Evolutionary conservation across 257 asterid genomes (phyloP).

Genomic region (Ophiorrhiza pumila): DNA sequence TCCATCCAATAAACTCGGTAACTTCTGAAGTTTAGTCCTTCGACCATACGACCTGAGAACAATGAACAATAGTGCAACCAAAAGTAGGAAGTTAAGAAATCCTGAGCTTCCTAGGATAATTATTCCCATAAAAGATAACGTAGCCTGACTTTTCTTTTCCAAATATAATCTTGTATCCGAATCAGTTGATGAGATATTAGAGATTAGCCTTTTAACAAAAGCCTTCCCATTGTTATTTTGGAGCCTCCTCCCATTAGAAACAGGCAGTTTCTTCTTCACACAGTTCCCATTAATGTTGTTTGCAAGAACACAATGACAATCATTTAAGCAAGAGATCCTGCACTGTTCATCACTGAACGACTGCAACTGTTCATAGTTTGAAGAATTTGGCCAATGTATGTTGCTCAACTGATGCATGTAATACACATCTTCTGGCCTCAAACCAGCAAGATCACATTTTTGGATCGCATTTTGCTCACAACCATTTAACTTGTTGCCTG

Average conservation of each 20-base stretch:
- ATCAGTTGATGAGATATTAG: neutral
- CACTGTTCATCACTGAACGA: conserved; percentile 1
- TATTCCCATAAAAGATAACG: conserved; percentile 6
- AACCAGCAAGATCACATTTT: neutral
- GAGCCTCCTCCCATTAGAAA: conserved; percentile 10
- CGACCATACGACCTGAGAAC: neutral
- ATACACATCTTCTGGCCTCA: neutral
- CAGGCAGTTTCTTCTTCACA: conserved; percentile 15
- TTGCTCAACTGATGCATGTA: neutral
- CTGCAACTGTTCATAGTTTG: conserved; percentile 7
- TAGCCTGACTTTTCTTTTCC: neutral
- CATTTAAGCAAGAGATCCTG: conserved; percentile 1
- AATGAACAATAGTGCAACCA: neutral
- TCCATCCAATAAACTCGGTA: neutral
- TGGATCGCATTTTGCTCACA: conserved; percentile 16
- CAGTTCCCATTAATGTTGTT: neutral
- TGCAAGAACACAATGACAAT: conserved; percentile 15
- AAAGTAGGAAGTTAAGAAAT: conserved; percentile 17
- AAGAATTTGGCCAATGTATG: conserved; percentile 6
- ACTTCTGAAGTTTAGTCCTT: neutral
- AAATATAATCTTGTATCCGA: neutral
- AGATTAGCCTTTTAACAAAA: neutral
- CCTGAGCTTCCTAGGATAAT: conserved; percentile 11
- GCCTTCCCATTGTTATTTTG: conserved; percentile 3
- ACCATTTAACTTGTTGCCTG: neutral